Evolutionary conservation across 176 grass and related monocot genomes (phyloP), one percentile per base, ranked within the genome.

Genomic region (Oryza longistaminata): DNA sequence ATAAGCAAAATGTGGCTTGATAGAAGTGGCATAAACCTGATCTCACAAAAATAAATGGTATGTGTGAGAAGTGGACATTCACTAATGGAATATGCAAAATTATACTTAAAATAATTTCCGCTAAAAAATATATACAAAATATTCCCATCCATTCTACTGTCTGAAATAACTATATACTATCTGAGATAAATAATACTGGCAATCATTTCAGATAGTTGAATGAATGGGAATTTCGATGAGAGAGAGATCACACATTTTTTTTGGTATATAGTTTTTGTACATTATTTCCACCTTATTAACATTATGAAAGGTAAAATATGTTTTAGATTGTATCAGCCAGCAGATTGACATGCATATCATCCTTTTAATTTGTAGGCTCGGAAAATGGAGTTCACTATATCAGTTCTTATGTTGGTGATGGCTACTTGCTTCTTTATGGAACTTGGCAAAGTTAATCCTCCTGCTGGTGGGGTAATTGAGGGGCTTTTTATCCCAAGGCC

Each of bases 401-500:
- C 86, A 43, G 35, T 83, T 17, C 71, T 97, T 71, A 85, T 97
- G 61, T 78, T 94, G 8, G 77, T 87, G 34, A 87, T 97, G 86
- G 86, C 90, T 7, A 66, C 86, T 25, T 97, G 90, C 76, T 94
- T 92, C 80, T 97, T 94, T 66, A 74, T 87, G 29, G 90, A 97
- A 45, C 34, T 94, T 46, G 70, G 74, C 65, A 85, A 75, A n/a
- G 83, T 90, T 46, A 90, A 90, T n/a, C 88, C 92, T 14, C 94
- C 85, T 19, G 79, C 85, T 29, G 55, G 8, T 2, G 85, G 88
- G 67, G 86, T 97, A 61, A 33, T 94, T 19, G 50, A 94, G 73
- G 94, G 94, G 22, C 66, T 97, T 35, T 90, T 97, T 75, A 44
- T 94, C 65, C 94, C 94, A 11, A 97, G 75, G 27, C 86, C 94